Conservation (phyloP, 2,329 filamentous ascomycete genomes). For the Nigrograna mackinnonii region DNA sequence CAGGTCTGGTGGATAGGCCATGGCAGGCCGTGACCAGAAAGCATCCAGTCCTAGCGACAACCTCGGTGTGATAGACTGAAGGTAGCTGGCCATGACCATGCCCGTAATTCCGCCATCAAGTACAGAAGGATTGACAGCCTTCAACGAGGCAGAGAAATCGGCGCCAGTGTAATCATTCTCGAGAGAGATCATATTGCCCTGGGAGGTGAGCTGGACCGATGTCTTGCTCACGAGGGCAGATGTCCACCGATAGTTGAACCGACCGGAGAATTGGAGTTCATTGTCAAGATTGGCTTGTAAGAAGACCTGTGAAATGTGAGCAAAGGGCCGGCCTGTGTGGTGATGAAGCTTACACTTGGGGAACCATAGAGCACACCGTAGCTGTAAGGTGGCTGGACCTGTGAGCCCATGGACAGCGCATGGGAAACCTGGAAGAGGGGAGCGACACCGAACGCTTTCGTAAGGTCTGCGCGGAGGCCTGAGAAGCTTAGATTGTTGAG, state of each 20-base stretch:
- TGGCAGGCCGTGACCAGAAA: constrained; percentile 86
- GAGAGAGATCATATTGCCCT: constrained; percentile 88
- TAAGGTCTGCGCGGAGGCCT: constrained; percentile 92
- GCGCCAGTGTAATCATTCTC: constrained; percentile 94
- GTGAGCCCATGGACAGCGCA: constrained; percentile 89
- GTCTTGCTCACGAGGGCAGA: constrained; percentile 82
- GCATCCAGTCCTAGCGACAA: constrained; percentile 88
- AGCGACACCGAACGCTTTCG: constrained; percentile 91
- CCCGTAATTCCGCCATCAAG: constrained; percentile 92
- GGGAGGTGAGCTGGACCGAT: constrained; percentile 81
- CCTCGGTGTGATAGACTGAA: constrained; percentile 87
- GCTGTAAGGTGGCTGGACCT: constrained; percentile 90
- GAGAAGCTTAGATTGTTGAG: constrained; percentile 97
- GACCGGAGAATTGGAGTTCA: constrained; percentile 81
- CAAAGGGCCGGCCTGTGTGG: constrained; percentile 6
- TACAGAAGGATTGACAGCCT: constrained; percentile 92
- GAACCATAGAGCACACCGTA: constrained; percentile 94
- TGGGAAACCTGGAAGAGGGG: constrained; percentile 98
- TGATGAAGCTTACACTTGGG: constrained; percentile 69
- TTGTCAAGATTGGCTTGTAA: constrained; percentile 96
- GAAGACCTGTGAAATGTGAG: constrained; percentile 68
- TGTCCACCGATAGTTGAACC: constrained; percentile 92
- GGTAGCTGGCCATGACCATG: constrained; percentile 93
- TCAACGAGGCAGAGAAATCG: constrained; percentile 92
- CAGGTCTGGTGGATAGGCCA: constrained; percentile 87